Conservation (phyloP, 768 basidiomycete genomes). For the Russula compacta region DNA sequence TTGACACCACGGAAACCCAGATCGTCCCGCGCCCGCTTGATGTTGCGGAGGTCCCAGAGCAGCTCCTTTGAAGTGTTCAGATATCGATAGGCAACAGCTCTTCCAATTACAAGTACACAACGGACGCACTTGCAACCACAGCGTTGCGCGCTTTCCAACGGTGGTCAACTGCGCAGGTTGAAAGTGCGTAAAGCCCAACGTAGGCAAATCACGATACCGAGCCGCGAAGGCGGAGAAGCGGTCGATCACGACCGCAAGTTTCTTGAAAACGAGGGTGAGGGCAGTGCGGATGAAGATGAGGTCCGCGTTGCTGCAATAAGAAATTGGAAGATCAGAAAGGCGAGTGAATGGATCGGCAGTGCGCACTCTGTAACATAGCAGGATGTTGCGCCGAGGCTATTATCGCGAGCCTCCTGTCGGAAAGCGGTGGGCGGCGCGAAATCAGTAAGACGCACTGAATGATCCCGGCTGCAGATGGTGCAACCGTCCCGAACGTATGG, state of each 20-base stretch:
- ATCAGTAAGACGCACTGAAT: slow-evolving; percentile 59
- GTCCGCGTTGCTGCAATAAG: slow-evolving; percentile 76
- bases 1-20: slow-evolving; percentile 97
- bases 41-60: slow-evolving; percentile 91
- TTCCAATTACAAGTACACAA: neutral
- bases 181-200: slow-evolving; percentile 97
- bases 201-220: slow-evolving; percentile 81
- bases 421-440: neutral
- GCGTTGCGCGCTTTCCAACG: slow-evolving; percentile 90
- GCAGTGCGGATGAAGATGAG: slow-evolving; percentile 92
- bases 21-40: slow-evolving; percentile 83
- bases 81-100: neutral
- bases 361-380: slow-evolving; percentile 98
- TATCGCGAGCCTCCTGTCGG: neutral
- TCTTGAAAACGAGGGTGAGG: slow-evolving; percentile 72
- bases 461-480: slow-evolving; percentile 91
- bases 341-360: neutral
- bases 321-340: neutral
- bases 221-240: slow-evolving; percentile 79
- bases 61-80: slow-evolving; percentile 53
- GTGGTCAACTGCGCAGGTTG: slow-evolving; percentile 98
- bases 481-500: slow-evolving; percentile 90
- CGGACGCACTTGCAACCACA: slow-evolving; percentile 80
- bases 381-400: slow-evolving; percentile 88
- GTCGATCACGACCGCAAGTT: slow-evolving; percentile 84